Evolutionary conservation across 495 filamentous ascomycete species (phyloP), one percentile per base, ranked within the genome.

Genomic region (Penicillium macrosclerotiorum): DNA sequence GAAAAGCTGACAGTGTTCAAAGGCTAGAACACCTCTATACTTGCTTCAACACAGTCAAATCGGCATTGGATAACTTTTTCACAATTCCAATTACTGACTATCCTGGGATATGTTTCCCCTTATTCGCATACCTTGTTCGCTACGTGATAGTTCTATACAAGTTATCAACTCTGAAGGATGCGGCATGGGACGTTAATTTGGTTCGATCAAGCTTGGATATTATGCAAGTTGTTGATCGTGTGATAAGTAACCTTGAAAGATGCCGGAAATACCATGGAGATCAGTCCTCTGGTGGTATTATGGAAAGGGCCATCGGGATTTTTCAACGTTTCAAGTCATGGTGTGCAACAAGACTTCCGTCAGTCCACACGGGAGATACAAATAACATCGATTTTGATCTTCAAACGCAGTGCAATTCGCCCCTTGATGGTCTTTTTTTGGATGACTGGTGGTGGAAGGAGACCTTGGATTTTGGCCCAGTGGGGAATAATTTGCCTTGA

Each of bases 131-230:
- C 17, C n/a, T 46, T 1, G 37, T 46, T 5, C 56, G 49, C 8
- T 55, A 41, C 29, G 12, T 59, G 6, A 30, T 55, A 1, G 26
- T 42, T 0, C 45, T 60, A 3, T 52, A 43, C 19, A 46, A 47
- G 0, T 40, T 60, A 0, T 52, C 56, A 2, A 55, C 49, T 9
- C 40, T 60, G 27, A 47, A 60, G 8, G 48, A 53, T 36, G 49
- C 56, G 1, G 48, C 43, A 5, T 60, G 56, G 56, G 52, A 60
- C 24, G 26, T 22, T 12, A 38, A 23, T 8, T 11, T 30, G 5
- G 55, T 51, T 2, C 26, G 31, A 24, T 8, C 36, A 8, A 52
- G 26, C 0, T 33, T 44, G 5, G 55, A 59, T 17, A 30, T 59
- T 4, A 17, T 55, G 0, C 27, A 34, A 18, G 47, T 47, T 31